Base-by-base conservation (phyloP, 1,139 yeast genomes). In the Geotrichum klebahnii region DNA sequence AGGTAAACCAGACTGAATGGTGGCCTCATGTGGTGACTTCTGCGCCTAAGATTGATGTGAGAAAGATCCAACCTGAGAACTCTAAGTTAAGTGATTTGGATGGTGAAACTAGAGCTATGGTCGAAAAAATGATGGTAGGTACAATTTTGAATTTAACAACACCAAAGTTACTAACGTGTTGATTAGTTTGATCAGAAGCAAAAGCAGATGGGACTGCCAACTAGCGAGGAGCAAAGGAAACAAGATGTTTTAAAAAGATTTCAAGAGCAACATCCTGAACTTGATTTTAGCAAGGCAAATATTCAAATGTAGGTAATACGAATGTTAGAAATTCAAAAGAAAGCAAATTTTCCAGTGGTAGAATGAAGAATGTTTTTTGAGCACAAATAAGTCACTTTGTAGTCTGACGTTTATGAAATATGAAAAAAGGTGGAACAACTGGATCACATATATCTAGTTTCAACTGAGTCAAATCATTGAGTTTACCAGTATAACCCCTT, bases 1-100 rank as follows among this genome's bases (percentile, higher is more conserved):
- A 73, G 55, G 55, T 55, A 48, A 69, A 68, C 52, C 57, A 65
- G 46, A 61, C 65, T 39, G 72, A 69, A 53, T 73, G 77, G 77
- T 72, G 76, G 76, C 76, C 76, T 10, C 74, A 69, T 55, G 73
- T 73, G 4, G 67, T 74, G 6, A 64, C 64, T 2, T 52, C 66
- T 4, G 77, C 73, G 43, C 75, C 75, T 17, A 66, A 69, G 54
- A 70, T 73, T 46, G 76, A 73, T 53, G 69, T 70, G 10, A 58
- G 67, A 17, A 62, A 68, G 55, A 66, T 73, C 43, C 64, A 64
- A 59, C 77, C 77, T 2, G 77, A 73, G 55, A 65, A 63, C 45
- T 62, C 72, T 9, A 65, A 66, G 39, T 61, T 73, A 29, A 61
- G 69, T 42, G 77, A 73, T 53, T 59, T 73, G 48, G 77, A 73